Evolutionary conservation across 257 asterid species (phyloP).

Genomic region (Solanum pimpinellifolium): DNA sequence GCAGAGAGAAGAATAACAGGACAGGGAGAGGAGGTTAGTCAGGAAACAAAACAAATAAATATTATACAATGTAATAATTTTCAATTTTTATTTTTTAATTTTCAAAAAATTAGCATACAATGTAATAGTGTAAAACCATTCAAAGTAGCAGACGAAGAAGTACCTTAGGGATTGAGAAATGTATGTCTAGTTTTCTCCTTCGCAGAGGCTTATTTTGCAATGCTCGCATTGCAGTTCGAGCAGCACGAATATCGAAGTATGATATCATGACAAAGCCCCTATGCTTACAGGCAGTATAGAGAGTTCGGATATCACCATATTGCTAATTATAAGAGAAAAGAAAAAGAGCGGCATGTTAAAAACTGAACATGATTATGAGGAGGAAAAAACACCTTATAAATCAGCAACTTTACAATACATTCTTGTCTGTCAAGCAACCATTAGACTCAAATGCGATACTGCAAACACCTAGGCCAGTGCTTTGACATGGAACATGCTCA

Average conservation of each 20-base stretch:
- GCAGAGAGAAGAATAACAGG: neutral
- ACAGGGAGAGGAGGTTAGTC: neutral
- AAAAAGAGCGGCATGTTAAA: neutral
- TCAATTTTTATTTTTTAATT: neutral
- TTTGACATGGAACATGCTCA: neutral
- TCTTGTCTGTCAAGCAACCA: neutral
- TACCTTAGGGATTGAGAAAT: conserved; percentile 74
- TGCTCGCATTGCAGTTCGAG: conserved; percentile 54
- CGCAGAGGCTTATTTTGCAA: conserved; percentile 55
- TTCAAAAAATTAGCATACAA: neutral
- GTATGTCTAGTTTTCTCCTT: conserved; percentile 64
- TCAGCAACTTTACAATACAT: neutral
- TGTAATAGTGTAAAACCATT: neutral
- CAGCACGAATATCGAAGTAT: conserved; percentile 67
- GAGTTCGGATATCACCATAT: conserved; percentile 55
- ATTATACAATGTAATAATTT: neutral
- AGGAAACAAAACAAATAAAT: neutral
- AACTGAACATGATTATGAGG: neutral
- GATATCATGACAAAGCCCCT: conserved; percentile 83
- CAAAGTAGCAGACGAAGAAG: neutral
- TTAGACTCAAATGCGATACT: neutral
- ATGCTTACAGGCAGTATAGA: conserved; percentile 67
- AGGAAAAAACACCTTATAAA: neutral
- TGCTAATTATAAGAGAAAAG: conserved; percentile 21
- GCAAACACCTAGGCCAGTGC: neutral